Evolutionary conservation across 495 filamentous ascomycete genomes (phyloP).

Genomic region (Saxophila tyrrhenica): DNA sequence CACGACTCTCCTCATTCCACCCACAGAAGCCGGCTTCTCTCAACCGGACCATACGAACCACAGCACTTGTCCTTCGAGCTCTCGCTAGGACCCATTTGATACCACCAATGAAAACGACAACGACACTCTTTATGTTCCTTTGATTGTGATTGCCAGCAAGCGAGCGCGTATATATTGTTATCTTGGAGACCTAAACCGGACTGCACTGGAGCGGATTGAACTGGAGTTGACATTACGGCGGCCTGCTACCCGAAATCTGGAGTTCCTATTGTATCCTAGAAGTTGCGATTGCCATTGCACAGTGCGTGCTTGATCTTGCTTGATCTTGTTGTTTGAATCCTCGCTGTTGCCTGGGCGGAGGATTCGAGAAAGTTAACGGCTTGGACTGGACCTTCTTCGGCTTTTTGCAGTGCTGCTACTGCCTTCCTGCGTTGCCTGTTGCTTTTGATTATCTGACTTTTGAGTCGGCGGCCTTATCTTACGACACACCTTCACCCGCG

Average conservation of each 20-base stretch:
- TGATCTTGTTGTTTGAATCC: background rate
- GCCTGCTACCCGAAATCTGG: background rate
- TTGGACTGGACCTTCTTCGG: background rate
- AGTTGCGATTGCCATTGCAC: background rate
- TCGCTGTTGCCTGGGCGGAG: background rate
- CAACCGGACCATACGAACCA: background rate
- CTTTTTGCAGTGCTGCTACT: background rate
- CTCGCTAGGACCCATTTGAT: conserved; percentile 5
- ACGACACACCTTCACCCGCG: background rate
- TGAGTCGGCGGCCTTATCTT: background rate
- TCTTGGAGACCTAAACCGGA: conserved; percentile 4
- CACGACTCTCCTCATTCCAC: conserved; percentile 1
- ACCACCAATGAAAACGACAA: conserved; percentile 14
- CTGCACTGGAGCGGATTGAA: too few species aligned
- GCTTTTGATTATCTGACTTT: background rate
- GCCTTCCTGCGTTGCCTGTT: background rate
- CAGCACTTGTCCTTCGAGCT: background rate
- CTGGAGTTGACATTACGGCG: background rate
- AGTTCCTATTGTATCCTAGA: background rate
- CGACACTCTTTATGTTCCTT: conserved; percentile 10
- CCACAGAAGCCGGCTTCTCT: background rate
- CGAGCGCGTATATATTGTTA: conserved; percentile 13
- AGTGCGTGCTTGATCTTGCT: background rate
- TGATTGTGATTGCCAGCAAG: conserved; percentile 9
- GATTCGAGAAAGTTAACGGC: background rate